Evolutionary conservation across 2,329 filamentous ascomycete species (phyloP).

Genomic region (Colletotrichum australisinense): DNA sequence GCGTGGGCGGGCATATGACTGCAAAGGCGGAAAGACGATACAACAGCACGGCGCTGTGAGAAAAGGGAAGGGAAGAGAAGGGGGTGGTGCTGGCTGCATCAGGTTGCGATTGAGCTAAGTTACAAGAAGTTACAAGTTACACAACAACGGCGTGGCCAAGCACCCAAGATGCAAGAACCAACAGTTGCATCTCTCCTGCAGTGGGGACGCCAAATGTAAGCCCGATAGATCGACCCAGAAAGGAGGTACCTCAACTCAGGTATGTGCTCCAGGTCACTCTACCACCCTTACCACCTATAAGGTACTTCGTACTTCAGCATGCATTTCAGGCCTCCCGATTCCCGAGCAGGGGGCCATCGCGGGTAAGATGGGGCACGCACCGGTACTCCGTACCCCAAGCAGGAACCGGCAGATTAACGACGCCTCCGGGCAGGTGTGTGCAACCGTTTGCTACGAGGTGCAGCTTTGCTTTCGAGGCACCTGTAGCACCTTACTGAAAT

Average conservation of each 20-base stretch:
- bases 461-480: no score
- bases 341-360: not conserved
- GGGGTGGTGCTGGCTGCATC: not conserved
- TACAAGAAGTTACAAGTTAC: not conserved
- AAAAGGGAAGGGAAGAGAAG: no score
- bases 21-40: not conserved
- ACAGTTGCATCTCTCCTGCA: conserved; percentile 9
- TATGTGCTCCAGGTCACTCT: no score
- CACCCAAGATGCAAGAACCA: not conserved
- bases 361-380: conserved; percentile 14
- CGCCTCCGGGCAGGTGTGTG: no score
- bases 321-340: not conserved
- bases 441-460: not conserved
- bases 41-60: not conserved
- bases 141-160: not conserved
- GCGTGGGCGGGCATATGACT: not conserved
- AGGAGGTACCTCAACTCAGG: no score
- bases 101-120: not conserved
- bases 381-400: conserved; percentile 2
- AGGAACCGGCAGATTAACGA: conserved; percentile 7
- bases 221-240: conserved; percentile 8
- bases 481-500: not conserved
- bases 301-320: no score
- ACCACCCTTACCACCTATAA: no score
- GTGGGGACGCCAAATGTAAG: conserved; percentile 19